These are phyloP conservation scores for Hyaloscypha variabilis DNA, from an alignment of 495 filamentous ascomycete genomes.

Conservation along the genomic window DNA sequence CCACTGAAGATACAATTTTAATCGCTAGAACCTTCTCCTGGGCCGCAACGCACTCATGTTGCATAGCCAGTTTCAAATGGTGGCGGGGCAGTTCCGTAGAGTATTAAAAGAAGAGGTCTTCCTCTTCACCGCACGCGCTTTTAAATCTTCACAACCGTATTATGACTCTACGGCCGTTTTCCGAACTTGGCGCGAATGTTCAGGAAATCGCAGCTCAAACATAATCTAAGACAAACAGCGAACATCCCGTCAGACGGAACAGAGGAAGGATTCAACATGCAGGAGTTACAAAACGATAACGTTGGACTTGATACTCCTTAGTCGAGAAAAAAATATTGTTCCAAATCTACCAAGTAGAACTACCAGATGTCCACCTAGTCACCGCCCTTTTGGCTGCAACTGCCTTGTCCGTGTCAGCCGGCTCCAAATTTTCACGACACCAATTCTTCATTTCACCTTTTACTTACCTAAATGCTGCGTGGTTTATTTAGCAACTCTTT, in stretches of 20 bases:
- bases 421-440: too few relatives aligned
- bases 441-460: too few relatives aligned
- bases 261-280: background rate
- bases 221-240: background rate
- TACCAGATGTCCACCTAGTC: background rate
- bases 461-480: too few relatives aligned
- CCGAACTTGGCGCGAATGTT: too few relatives aligned
- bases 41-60: background rate
- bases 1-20: background rate
- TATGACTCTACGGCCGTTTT: background rate
- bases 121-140: background rate
- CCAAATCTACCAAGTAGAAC: background rate
- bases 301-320: background rate
- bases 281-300: background rate
- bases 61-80: background rate
- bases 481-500: too few relatives aligned
- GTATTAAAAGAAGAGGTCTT: background rate
- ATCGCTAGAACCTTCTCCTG: background rate
- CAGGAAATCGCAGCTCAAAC: too few relatives aligned
- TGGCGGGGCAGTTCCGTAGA: background rate
- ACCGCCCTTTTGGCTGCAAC: too few relatives aligned
- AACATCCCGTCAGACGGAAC: background rate
- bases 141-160: background rate
- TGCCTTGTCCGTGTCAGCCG: too few relatives aligned
- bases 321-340: background rate